Evolutionary conservation across 2,329 filamentous ascomycete species (phyloP), one percentile per base, ranked within the genome.

Genomic region (Fusarium tricinctum): DNA sequence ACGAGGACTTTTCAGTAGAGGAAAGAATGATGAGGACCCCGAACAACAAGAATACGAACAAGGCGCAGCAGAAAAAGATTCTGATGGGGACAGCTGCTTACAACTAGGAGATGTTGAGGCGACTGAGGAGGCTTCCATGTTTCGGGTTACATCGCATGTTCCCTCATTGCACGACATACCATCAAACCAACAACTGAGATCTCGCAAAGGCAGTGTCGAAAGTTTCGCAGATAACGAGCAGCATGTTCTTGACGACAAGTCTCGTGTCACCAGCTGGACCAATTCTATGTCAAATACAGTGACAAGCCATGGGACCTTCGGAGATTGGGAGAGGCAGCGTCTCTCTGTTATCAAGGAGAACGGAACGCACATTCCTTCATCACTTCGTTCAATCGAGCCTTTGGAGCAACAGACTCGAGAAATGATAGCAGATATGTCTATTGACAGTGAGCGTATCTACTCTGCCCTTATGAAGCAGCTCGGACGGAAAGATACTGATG

Each of bases 181-280:
- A 5, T 82, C 81, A 0, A 78, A 77, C 35, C 81, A 85, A 46
- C 79, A 82, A 56, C 74, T 86, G 44, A 81, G 78, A 50, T 88
- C 87, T 9, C 83, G 84, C 35, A 80, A 84, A 68, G 87, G 86
- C 2, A 89, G 88, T 63, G 69, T 88, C 7, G 85, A 85, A 61
- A 88, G 83, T 61, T 67, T 85, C 4, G 70, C 68, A 22, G 83
- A 79, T 53, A 80, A 81, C 8, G 77, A 76, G 35, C 77, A 75
- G 40, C 78, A 78, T 50, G 73, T 71, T 2, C 80, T 77, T 15
- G 84, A 86, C 39, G 84, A 88, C 20, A 86, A 81, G 67, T 91
- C 89, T n/a, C 81, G 90, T 22, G 87, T 92, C 50, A 92, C 90
- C 3, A 93, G 91, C 75, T 93, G 91, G 91, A 86, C 86, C 6